Base-by-base conservation (phyloP, 331 rosid genomes). In the Quercus phellos region DNA sequence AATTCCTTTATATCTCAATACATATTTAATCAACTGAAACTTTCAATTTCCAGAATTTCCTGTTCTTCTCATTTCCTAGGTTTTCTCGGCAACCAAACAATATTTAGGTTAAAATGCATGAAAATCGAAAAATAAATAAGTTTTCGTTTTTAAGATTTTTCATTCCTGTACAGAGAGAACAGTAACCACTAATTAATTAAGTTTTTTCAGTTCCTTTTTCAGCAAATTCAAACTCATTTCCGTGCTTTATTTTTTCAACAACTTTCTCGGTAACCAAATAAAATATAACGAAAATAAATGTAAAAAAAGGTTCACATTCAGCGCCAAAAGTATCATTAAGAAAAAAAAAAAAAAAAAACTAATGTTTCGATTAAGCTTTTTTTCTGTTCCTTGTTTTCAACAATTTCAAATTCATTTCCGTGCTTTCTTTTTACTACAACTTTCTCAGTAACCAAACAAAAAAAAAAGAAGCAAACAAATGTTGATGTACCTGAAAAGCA, bases 401-500 rank as follows among this genome's bases (percentile, higher is more conserved):
- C 17, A 34, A 66, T 56, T 50, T 81, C 43, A 51, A 61, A 55
- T 22, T 35, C 55, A 21, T 34, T 30, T 34, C 77, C 6, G 3
- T 74, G 9, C 55, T 22, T 26, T 42, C 14, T 8, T 6, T 5
- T 61, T 74, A 5, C 69, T 42, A 69, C 56, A 30, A 4, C 55
- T 22, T 51, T 73, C 59, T 38, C 12, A 13, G 38, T 2, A 58
- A 71, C 34, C 63, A 22, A 51, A 74, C 77, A 68, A 55, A 32
- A 71, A 1, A 32, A 29, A 6, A 27, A 34, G 8, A 26, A 38
- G 46, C 12, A 38, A 38, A 38, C 1, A 38, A 13, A 34, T 4
- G n/a, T 38, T 26, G 38, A 80, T 13, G 4, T 13, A 77, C 87
- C 91, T 35, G 85, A 32, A 73, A 58, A 61, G 42, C 46, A 55